phyloP scores from a whole-genome alignment of 495 filamentous ascomycete species.

The Neurospora sp. region DNA sequence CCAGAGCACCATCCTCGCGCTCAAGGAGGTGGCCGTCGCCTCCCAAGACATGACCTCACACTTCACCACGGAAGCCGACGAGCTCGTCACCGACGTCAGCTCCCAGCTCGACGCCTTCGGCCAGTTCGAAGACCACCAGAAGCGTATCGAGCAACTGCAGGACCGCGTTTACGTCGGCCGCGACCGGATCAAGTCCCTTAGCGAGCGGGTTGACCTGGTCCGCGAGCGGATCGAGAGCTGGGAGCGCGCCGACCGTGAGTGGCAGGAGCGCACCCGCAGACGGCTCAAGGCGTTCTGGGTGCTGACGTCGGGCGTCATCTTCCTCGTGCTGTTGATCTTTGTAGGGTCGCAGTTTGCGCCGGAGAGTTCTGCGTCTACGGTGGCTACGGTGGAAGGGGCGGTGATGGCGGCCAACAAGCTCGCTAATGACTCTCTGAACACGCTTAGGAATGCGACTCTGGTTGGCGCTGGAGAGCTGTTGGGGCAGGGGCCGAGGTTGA shows the following conservation, averaged over 20 bases:
- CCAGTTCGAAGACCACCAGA: conserved; percentile 60
- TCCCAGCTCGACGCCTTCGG: conserved; percentile 57
- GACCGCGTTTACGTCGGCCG: conserved; percentile 53
- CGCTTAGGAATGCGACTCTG: conserved; percentile 1
- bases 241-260: conserved; percentile 62
- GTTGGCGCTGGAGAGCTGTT: neutral
- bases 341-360: conserved; percentile 29
- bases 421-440: conserved; percentile 11
- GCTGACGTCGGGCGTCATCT: conserved; percentile 33
- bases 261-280: conserved; percentile 57
- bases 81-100: conserved; percentile 51
- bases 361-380: conserved; percentile 8
- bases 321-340: conserved; percentile 36
- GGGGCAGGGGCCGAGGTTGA: neutral
- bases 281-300: conserved; percentile 54
- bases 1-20: conserved; percentile 52
- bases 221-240: conserved; percentile 55
- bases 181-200: conserved; percentile 53
- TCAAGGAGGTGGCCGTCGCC: conserved; percentile 59
- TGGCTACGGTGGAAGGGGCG: neutral
- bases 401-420: neutral
- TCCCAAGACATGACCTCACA: conserved; percentile 49
- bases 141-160: conserved; percentile 55
- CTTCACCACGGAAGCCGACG: conserved; percentile 52
- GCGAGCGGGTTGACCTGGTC: conserved; percentile 55